Conservation (phyloP, 345 rosid species). For the Pugionium dolabratum region DNA sequence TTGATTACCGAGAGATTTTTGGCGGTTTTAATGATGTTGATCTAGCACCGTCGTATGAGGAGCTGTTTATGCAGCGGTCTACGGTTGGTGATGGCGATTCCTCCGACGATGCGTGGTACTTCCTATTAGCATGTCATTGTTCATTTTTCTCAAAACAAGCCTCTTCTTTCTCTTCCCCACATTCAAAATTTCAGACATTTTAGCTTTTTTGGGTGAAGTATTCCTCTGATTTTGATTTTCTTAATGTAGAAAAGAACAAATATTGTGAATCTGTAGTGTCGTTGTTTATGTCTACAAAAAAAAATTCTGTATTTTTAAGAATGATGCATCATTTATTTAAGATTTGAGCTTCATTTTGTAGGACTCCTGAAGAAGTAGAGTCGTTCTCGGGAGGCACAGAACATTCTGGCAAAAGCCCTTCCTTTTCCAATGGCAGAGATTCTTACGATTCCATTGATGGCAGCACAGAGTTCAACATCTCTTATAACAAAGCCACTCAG, state of each 20-base stretch:
- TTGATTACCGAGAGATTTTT: slow-evolving; percentile 77
- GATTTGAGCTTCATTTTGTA: slow-evolving; percentile 36
- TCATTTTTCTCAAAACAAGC: background rate
- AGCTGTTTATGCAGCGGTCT: slow-evolving; percentile 47
- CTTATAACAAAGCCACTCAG: slow-evolving; percentile 62
- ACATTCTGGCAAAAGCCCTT: slow-evolving; percentile 53
- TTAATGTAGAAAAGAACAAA: background rate
- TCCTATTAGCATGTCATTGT: background rate
- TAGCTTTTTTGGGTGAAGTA: background rate
- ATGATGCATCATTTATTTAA: background rate
- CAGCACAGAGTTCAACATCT: slow-evolving; percentile 62
- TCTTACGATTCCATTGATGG: slow-evolving; percentile 60
- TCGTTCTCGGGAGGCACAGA: slow-evolving; percentile 62
- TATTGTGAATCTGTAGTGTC: background rate
- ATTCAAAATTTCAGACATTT: too few relatives aligned
- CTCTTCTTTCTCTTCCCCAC: background rate
- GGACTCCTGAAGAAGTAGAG: slow-evolving; percentile 77
- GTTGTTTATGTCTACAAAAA: background rate
- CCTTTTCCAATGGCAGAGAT: slow-evolving; percentile 59
- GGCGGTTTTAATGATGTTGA: slow-evolving; percentile 62
- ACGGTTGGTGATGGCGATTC: slow-evolving; percentile 50
- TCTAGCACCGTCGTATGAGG: slow-evolving; percentile 65
- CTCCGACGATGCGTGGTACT: slow-evolving; percentile 83
- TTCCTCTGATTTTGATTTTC: background rate
- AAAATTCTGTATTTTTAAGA: background rate